phyloP scores from a whole-genome alignment of 1,139 yeast genomes.

The Taiozyma sp. region DNA sequence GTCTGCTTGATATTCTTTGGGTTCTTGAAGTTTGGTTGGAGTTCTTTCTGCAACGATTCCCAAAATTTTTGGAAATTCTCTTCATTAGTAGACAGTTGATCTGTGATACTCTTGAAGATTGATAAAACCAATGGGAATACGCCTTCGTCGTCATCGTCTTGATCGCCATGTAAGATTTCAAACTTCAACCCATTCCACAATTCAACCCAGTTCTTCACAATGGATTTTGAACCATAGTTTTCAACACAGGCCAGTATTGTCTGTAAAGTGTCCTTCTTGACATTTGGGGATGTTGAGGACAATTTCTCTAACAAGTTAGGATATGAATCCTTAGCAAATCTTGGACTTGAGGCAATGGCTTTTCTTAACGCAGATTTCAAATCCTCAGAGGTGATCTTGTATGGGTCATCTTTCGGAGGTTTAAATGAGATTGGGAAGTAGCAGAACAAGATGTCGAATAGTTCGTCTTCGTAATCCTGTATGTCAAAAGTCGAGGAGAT shows the following conservation, averaged over 20 bases:
- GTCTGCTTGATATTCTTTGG: slow-evolving; percentile 59
- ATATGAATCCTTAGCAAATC: slow-evolving; percentile 70
- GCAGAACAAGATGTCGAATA: slow-evolving; percentile 88
- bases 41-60: slow-evolving; percentile 47
- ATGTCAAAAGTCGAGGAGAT: slow-evolving; percentile 48
- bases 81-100: slow-evolving; percentile 28
- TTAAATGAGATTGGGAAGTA: slow-evolving; percentile 95
- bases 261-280: slow-evolving; percentile 70
- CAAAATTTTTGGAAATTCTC: slow-evolving; percentile 33
- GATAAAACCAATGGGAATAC: slow-evolving; percentile 42
- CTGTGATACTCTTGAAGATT: slow-evolving; percentile 41
- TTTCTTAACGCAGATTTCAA: slow-evolving; percentile 52
- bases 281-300: slow-evolving; percentile 73
- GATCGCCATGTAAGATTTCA: slow-evolving; percentile 76
- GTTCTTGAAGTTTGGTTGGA: slow-evolving; percentile 47
- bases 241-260: slow-evolving; percentile 57
- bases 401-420: slow-evolving; percentile 86
- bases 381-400: slow-evolving; percentile 71
- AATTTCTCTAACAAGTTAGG: slow-evolving; percentile 80
- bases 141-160: slow-evolving; percentile 37
- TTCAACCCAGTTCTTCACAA: slow-evolving; percentile 59
- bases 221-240: slow-evolving; percentile 41
- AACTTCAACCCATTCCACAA: slow-evolving; percentile 88
- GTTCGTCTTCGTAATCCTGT: slow-evolving; percentile 42
- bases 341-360: slow-evolving; percentile 60